phyloP scores from a whole-genome alignment of 148 eudicot species.

The Suaeda aralocaspica region DNA sequence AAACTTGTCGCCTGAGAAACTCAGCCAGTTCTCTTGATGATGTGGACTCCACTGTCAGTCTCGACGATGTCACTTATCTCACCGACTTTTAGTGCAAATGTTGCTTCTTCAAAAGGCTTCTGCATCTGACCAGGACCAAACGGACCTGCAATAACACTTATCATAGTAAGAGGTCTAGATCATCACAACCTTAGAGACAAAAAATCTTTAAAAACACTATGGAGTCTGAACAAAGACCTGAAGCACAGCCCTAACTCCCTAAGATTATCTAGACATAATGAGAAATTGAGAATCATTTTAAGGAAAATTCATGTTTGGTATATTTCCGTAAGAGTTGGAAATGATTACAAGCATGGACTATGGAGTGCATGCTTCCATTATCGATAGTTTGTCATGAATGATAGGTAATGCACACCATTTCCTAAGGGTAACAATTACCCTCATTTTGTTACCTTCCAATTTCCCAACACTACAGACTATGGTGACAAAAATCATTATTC shows the following conservation, averaged over 20 bases:
- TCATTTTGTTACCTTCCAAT: too few species aligned
- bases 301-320: too few species aligned
- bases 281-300: too few species aligned
- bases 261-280: too few species aligned
- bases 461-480: too few species aligned
- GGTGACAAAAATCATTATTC: too few species aligned
- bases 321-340: too few species aligned
- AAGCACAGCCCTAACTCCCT: neutral
- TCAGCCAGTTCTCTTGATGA: conserved; percentile 77
- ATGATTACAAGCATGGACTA: too few species aligned
- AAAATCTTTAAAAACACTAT: neutral
- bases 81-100: conserved; percentile 76
- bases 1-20: neutral
- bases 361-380: too few species aligned
- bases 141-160: conserved; percentile 44
- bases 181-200: neutral
- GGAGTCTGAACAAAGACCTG: neutral
- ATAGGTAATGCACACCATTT: too few species aligned
- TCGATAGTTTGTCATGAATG: too few species aligned
- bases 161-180: neutral
- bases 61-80: conserved; percentile 90
- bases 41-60: conserved; percentile 93
- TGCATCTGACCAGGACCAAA: conserved; percentile 91
- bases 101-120: conserved; percentile 92
- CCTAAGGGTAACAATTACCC: too few species aligned